Base-by-base conservation (phyloP, 495 filamentous ascomycete genomes). In the Monascus purpureus region DNA sequence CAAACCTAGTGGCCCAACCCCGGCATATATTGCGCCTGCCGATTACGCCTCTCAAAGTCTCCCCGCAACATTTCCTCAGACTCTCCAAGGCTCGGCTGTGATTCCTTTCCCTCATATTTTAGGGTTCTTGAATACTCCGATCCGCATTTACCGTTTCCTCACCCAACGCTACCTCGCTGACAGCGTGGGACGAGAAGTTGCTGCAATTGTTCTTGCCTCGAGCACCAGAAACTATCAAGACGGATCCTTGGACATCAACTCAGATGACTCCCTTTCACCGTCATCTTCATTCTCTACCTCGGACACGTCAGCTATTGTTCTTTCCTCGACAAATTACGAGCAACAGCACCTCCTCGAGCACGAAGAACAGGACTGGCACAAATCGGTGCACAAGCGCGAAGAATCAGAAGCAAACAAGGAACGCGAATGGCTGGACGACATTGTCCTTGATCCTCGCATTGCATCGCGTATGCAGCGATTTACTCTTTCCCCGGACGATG, bases 351-450 rank as follows among this genome's bases (percentile, higher is more conserved):
- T 72, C n/a, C 66, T 95, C 12, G 57, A 63, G 17, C 55, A 73
- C 34, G 92, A 93, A 57, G 90, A 96, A 53, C 57, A 54, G 27
- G 79, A 93, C 43, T 96, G 92, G 90, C 70, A 77, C 43, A 95
- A 94, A 53, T 68, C 64, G 2, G 74, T 77, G 5, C 74, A 76
- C 56, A 78, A 80, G 50, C 70, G 68, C 11, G 61, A 66, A 22
- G 69, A 71, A 20, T 41, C 46, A 14, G 43, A 49, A 35, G 38
- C 43, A 8, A 55, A 65, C 24, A 51, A 57, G 38, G 81, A 77
- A 53, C 68, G 72, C 41, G 75, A 81, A 14, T 93, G 80, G 81
- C 53, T 81, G 3, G 77, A 82, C 34, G 70, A 75, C 12, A 57
- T 96, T 9, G 75, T 82, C 2, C 49, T 94, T 3, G 90, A 97